Conservation (phyloP, 2,329 filamentous ascomycete genomes). For the Ascochyta fabae region DNA sequence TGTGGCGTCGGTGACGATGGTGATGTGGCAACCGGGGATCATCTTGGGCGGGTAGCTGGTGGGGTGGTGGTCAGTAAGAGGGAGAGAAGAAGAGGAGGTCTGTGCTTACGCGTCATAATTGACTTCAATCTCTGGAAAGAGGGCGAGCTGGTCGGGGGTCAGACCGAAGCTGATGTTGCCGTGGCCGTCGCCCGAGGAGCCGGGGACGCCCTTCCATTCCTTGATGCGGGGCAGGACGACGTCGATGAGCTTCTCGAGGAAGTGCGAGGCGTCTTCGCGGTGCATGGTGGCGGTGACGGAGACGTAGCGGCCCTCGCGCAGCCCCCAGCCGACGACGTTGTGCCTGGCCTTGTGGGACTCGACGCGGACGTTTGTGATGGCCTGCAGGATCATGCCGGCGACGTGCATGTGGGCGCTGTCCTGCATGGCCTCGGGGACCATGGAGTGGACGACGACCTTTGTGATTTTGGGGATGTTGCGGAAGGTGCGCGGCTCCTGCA, state of each 20-base stretch:
- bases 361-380: slow-evolving; percentile 80
- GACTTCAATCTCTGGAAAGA: slow-evolving; percentile 93
- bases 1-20: slow-evolving; percentile 81
- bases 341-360: slow-evolving; percentile 71
- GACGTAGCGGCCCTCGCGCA: slow-evolving; percentile 73
- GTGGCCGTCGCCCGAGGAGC: slow-evolving; percentile 80
- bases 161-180: slow-evolving; percentile 90
- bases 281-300: slow-evolving; percentile 78
- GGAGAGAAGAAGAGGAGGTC: no score
- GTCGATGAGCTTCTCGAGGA: slow-evolving; percentile 87
- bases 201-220: slow-evolving; percentile 86
- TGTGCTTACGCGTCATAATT: slow-evolving; percentile 85
- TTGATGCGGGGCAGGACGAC: slow-evolving; percentile 94
- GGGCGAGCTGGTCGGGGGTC: slow-evolving; percentile 72
- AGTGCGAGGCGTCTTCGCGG: slow-evolving; percentile 85
- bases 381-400: slow-evolving; percentile 81
- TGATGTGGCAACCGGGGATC: slow-evolving; percentile 85
- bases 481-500: slow-evolving; percentile 74
- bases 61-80: slow-evolving; percentile 10
- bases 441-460: slow-evolving; percentile 79
- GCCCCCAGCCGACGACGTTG: slow-evolving; percentile 76
- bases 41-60: slow-evolving; percentile 69
- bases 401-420: slow-evolving; percentile 81
- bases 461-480: slow-evolving; percentile 83
- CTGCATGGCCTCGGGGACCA: slow-evolving; percentile 70